These are phyloP conservation scores for Pseudohyphozyma bogoriensis DNA, from an alignment of 768 basidiomycete species.

Conservation along the genomic window DNA sequence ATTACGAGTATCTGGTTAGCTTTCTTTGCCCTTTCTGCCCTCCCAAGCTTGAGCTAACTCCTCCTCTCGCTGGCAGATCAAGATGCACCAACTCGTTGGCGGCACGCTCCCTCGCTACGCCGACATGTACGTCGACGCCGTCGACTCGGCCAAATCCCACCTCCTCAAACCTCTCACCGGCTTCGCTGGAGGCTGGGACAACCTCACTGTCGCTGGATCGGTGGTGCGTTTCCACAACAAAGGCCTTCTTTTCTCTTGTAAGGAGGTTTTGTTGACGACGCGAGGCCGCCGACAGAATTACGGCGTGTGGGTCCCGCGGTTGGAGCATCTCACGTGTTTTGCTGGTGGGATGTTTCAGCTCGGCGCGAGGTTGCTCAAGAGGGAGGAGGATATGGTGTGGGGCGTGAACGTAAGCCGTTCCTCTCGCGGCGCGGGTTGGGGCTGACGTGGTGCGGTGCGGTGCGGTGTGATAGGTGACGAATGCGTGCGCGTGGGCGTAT, in stretches of 20 bases:
- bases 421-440: neutral
- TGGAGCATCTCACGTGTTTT: conserved; percentile 36
- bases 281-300: too few relatives aligned
- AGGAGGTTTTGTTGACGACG: neutral
- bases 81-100: conserved; percentile 40
- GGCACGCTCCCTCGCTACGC: conserved; percentile 35
- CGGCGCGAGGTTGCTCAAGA: conserved; percentile 38
- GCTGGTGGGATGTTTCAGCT: conserved; percentile 44
- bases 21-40: neutral
- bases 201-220: conserved; percentile 3
- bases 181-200: conserved; percentile 29
- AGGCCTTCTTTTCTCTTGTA: conserved; percentile 34
- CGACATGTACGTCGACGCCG: conserved; percentile 37
- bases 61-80: conserved; percentile 32
- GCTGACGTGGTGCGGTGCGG: neutral
- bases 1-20: conserved; percentile 30
- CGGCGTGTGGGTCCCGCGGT: neutral
- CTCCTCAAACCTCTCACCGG: conserved; percentile 36
- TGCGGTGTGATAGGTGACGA: conserved; percentile 32
- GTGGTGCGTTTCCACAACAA: conserved; percentile 17
- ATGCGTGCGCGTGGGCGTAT: conserved; percentile 40
- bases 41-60: neutral
- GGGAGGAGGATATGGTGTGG: conserved; percentile 36
- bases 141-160: conserved; percentile 36
- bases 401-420: conserved; percentile 14